Conservation (phyloP, 2,329 filamentous ascomycete species). For the Tolypocladium sp. region DNA sequence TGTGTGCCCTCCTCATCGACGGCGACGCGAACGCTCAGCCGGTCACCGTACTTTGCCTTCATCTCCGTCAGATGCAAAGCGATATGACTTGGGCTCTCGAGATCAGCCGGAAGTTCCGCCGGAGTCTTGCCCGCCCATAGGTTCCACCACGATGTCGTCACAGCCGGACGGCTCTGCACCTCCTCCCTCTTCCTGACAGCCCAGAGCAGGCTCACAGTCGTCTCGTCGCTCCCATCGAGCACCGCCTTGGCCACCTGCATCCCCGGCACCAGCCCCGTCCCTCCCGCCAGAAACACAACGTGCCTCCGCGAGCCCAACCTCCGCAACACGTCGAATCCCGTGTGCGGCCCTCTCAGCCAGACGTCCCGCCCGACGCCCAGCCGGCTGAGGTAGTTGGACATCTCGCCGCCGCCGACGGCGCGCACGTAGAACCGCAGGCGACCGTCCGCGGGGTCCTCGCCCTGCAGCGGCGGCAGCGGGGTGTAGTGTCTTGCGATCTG, state of each 20-base stretch:
- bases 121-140: slow-evolving; percentile 11
- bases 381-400: slow-evolving; percentile 70
- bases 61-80: slow-evolving; percentile 55
- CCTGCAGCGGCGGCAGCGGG: slow-evolving; percentile 54
- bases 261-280: slow-evolving; percentile 86
- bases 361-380: slow-evolving; percentile 55
- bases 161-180: slow-evolving; percentile 23
- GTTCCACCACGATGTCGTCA: slow-evolving; percentile 13
- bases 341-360: slow-evolving; percentile 69
- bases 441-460: slow-evolving; percentile 22
- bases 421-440: slow-evolving; percentile 67
- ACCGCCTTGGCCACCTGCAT: slow-evolving; percentile 67
- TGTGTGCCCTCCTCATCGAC: slow-evolving; percentile 70
- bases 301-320: slow-evolving; percentile 19
- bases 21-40: slow-evolving; percentile 62
- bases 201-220: slow-evolving; percentile 67
- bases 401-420: slow-evolving; percentile 70
- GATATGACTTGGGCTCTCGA: slow-evolving; percentile 33
- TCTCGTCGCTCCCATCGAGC: slow-evolving; percentile 24
- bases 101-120: slow-evolving; percentile 10
- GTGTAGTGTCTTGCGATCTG: slow-evolving; percentile 92
- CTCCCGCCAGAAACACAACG: slow-evolving; percentile 83
- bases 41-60: slow-evolving; percentile 44
- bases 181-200: slow-evolving; percentile 55
- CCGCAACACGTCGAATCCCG: slow-evolving; percentile 48